phyloP scores from a whole-genome alignment of 192 early-diverging fungal genomes.

The Backusella morwellensis region DNA sequence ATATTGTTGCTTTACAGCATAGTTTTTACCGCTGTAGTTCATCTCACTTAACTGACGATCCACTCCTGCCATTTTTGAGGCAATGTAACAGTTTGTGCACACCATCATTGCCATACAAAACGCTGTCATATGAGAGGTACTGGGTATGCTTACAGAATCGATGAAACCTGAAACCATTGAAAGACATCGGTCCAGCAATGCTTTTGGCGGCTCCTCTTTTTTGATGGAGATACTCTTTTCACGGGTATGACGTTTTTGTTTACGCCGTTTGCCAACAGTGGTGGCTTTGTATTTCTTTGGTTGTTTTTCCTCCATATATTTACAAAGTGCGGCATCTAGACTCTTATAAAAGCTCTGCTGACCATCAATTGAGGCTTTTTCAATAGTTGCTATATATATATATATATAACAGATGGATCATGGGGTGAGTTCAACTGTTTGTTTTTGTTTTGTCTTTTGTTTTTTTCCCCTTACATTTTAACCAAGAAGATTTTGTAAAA shows the following conservation, averaged over 20 bases:
- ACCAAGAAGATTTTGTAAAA: constrained; percentile 54
- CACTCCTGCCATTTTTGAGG: constrained; percentile 11
- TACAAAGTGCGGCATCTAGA: constrained; percentile 39
- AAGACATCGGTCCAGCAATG: background rate
- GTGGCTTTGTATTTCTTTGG: background rate
- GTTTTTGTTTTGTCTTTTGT: background rate
- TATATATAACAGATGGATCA: background rate
- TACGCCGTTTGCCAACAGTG: background rate
- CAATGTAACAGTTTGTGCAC: constrained; percentile 16
- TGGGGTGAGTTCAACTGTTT: background rate
- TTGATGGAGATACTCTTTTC: background rate
- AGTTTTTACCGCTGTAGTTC: background rate
- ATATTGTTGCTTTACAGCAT: background rate
- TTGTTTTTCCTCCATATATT: constrained; percentile 43
- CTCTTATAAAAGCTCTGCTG: constrained; percentile 41
- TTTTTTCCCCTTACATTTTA: constrained; percentile 43
- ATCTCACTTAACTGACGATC: background rate
- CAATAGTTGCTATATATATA: constrained; percentile 30
- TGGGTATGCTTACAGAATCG: background rate
- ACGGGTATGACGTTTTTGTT: background rate
- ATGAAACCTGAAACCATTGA: background rate
- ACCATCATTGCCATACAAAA: constrained; percentile 18
- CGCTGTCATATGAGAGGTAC: constrained; percentile 5
- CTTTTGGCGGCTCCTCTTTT: background rate
- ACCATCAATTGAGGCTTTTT: constrained; percentile 39